phyloP scores from a whole-genome alignment of 2,329 filamentous ascomycete genomes.

The Lojkania enalia region DNA sequence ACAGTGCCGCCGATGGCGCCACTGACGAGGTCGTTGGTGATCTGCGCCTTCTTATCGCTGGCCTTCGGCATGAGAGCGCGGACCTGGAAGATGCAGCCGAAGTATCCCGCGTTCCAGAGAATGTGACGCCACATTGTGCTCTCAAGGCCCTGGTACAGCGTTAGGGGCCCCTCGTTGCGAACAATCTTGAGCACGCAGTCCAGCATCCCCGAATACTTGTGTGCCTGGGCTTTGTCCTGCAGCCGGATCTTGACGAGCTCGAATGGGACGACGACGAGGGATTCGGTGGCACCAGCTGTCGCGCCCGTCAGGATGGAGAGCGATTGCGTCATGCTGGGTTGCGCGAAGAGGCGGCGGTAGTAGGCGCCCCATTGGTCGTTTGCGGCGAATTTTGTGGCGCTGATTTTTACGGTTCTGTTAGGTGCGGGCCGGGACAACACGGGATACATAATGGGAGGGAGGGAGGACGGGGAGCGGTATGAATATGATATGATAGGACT shows the following conservation, averaged over 20 bases:
- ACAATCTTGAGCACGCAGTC: conserved; percentile 83
- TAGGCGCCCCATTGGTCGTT: conserved; percentile 98
- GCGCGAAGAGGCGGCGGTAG: conserved; percentile 85
- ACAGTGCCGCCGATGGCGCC: conserved; percentile 86
- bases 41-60: conserved; percentile 78
- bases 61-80: conserved; percentile 79
- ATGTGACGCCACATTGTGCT: conserved; percentile 96
- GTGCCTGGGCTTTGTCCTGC: conserved; percentile 90
- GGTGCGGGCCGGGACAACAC: conserved; percentile 13
- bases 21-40: conserved; percentile 84
- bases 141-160: conserved; percentile 95
- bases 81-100: conserved; percentile 98
- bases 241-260: conserved; percentile 98
- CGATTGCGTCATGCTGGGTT: conserved; percentile 84
- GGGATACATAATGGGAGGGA: conserved; percentile 5
- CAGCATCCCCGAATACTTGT: conserved; percentile 81
- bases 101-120: conserved; percentile 94
- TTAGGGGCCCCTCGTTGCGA: conserved; percentile 77
- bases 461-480: conserved; percentile 1
- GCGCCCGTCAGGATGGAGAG: conserved; percentile 93
- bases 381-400: conserved; percentile 97
- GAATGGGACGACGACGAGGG: conserved; percentile 97
- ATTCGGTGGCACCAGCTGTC: conserved; percentile 90
- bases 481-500: too few species aligned
- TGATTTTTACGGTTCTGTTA: too few species aligned